phyloP scores from a whole-genome alignment of 2,329 filamentous ascomycete species.

The Leptodontidium sp. region DNA sequence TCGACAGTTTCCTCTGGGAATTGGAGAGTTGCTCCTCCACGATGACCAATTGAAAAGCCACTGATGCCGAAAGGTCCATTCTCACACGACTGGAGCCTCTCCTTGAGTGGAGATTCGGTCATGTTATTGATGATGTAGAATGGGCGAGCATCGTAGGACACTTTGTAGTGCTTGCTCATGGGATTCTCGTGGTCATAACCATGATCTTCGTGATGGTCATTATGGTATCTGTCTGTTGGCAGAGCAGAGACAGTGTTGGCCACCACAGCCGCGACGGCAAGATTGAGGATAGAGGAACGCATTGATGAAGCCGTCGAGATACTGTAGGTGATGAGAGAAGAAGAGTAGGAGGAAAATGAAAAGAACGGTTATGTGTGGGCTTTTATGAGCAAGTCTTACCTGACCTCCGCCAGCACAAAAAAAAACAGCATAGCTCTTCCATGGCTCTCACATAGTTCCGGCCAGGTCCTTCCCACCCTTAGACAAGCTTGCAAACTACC shows the following conservation, averaged over 20 bases:
- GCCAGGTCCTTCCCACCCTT: not conserved
- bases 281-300: conserved; percentile 19
- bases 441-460: not conserved
- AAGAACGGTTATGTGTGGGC: not conserved
- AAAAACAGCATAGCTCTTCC: conserved; percentile 13
- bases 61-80: conserved; percentile 30
- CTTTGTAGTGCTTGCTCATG: conserved; percentile 17
- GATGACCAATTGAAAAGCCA: conserved; percentile 34
- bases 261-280: conserved; percentile 6
- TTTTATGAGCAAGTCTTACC: conserved; percentile 1
- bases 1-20: conserved; percentile 38
- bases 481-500: not conserved
- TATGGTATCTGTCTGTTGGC: not conserved
- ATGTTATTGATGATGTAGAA: conserved; percentile 39
- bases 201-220: not conserved
- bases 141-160: conserved; percentile 31
- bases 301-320: conserved; percentile 7
- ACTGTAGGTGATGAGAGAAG: not conserved
- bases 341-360: not conserved
- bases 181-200: conserved; percentile 13
- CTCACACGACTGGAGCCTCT: conserved; percentile 34
- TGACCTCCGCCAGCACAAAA: not conserved
- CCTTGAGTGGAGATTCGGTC: conserved; percentile 34
- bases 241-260: conserved; percentile 12
- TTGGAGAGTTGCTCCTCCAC: conserved; percentile 35